Evolutionary conservation across 331 rosid species (phyloP), one percentile per base, ranked within the genome.

Genomic region (Malus hybrid): DNA sequence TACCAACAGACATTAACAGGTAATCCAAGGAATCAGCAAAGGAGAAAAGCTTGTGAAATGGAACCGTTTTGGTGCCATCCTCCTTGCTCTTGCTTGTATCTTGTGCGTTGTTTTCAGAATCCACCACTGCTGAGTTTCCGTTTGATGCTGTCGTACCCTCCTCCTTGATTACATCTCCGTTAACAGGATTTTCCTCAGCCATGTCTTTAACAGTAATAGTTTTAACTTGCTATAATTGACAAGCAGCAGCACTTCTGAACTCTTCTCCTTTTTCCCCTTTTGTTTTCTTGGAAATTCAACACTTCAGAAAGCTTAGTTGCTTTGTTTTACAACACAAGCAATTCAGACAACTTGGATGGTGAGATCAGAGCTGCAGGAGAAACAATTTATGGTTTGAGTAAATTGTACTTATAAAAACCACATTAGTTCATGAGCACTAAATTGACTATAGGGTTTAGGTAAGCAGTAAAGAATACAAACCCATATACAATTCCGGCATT

Each of bases 1-100:
- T 82, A 75, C 98, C 98, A 67, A 82, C 79, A 36, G 82, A 24
- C 90, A 93, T 91, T 77, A 91, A 79, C 18, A 86, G 55, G 73
- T 32, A 78, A 82, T 93, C 98, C 58, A 79, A 46, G 34, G 87
- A 76, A 80, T 91, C 98, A 33, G 96, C 91, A 75, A 89, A 89
- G 33, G 93, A 82, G 87, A 91, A 93, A 62, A 93, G 97, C 89
- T 88, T 91, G 85, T 82, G 73, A 10, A 72, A 87, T 12, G 96
- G 87, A 28, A 91, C 88, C 48, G 86, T 71, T 7, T 83, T 84
- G 44, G 34, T 33, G 66, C 70, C 69, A 67, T 80, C 87, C 48
- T 84, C 83, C 53, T 83, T 69, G 36, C 63, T 82, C 34, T 79
- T 81, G 46, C 71, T 80, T 66, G 79, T 77, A 64, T 79, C 80